Percentiles rank a stretch among this genome's conserved stretches.
These are phyloP conservation scores for Neonectria magnoliae DNA, from an alignment of 2,329 filamentous ascomycete species.

Conservation along the genomic window DNA sequence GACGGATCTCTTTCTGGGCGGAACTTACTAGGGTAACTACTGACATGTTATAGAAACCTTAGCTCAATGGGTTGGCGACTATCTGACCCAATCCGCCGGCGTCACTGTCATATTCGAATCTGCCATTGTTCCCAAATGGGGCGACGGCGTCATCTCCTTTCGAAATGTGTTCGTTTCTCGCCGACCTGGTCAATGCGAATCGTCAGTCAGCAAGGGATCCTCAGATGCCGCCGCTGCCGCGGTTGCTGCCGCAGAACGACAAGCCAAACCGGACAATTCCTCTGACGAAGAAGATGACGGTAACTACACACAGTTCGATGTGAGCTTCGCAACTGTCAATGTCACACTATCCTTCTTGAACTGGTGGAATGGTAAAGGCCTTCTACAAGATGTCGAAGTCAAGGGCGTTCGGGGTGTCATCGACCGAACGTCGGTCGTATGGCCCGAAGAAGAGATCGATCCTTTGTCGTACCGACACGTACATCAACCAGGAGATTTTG, in stretches of 20 bases:
- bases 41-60: conserved; percentile 75
- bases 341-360: conserved; percentile 97
- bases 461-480: conserved; percentile 88
- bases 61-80: conserved; percentile 93
- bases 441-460: conserved; percentile 72
- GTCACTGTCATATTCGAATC: conserved; percentile 96
- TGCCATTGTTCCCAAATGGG: conserved; percentile 96
- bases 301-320: conserved; percentile 97
- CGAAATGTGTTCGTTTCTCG: conserved; percentile 96
- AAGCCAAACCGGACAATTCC: conserved; percentile 49
- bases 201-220: conserved; percentile 92
- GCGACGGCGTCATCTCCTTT: conserved; percentile 93
- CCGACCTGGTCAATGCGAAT: conserved; percentile 81
- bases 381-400: conserved; percentile 91
- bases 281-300: conserved; percentile 75
- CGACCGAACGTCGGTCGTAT: conserved; percentile 85
- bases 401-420: conserved; percentile 93
- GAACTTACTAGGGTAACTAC: not conserved
- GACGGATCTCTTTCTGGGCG: conserved; percentile 31
- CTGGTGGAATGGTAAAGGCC: conserved; percentile 97
- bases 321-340: conserved; percentile 94
- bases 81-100: conserved; percentile 92
- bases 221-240: conserved; percentile 88
- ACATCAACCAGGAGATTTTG: conserved; percentile 92
- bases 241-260: conserved; percentile 79